These are phyloP conservation scores for Alternaria solani DNA, from an alignment of 2,329 filamentous ascomycete genomes.

Conservation along the genomic window DNA sequence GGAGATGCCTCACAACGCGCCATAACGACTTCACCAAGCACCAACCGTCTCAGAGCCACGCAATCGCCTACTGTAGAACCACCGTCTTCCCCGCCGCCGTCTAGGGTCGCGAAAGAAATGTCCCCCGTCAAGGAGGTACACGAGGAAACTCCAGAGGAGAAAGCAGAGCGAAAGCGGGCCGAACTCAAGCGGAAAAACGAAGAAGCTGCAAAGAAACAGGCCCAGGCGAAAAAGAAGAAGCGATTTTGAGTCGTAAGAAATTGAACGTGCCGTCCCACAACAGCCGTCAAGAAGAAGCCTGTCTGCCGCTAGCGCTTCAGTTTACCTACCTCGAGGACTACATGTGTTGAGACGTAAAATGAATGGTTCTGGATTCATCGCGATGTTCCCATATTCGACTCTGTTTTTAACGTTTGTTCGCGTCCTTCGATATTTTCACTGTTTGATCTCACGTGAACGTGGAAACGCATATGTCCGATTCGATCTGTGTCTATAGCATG, in stretches of 20 bases:
- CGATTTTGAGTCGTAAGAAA: conserved; percentile 31
- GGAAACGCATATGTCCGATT: neutral
- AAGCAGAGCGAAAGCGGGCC: conserved; percentile 63
- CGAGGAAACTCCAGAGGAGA: conserved; percentile 58
- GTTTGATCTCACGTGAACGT: neutral
- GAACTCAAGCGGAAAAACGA: conserved; percentile 65
- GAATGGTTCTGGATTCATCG: neutral
- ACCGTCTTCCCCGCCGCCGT: conserved; percentile 19
- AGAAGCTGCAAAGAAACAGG: conserved; percentile 62
- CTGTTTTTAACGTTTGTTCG: neutral
- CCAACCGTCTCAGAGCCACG: conserved; percentile 8
- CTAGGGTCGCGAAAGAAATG: conserved; percentile 11
- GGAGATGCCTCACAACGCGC: conserved; percentile 11
- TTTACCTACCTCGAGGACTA: neutral
- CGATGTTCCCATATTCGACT: neutral
- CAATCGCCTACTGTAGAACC: conserved; percentile 15
- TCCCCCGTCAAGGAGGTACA: conserved; percentile 23
- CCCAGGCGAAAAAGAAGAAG: conserved; percentile 46
- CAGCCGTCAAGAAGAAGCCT: neutral
- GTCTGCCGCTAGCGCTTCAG: neutral
- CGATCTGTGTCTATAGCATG: neutral
- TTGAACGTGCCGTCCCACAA: neutral
- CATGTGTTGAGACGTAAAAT: neutral
- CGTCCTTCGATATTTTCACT: neutral
- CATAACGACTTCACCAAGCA: conserved; percentile 9